Base-by-base conservation (phyloP, 2,329 filamentous ascomycete species). In the Akanthomyces dipterigenus region DNA sequence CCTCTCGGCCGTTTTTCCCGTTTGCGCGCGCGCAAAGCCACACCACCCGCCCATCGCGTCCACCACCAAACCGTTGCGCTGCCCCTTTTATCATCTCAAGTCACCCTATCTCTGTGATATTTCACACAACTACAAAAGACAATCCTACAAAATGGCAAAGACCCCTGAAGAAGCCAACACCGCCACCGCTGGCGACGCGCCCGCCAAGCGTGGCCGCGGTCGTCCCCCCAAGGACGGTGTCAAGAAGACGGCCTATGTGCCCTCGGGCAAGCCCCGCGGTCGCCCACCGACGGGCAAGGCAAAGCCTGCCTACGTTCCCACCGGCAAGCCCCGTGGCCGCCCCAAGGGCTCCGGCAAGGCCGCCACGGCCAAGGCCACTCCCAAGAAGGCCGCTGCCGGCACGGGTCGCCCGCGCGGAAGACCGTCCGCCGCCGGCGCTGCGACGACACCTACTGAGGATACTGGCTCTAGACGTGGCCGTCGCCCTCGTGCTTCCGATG, bases 301-400 rank as follows among this genome's bases (percentile, higher is more conserved):
- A 34, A 70, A 72, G 64, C 69, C 69, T 24, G 55, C 70, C 55
- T 74, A 76, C 40, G 71, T 68, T 3, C 73, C 77, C 26, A 74
- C 73, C 1, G 78, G 79, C 36, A 74, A 76, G n/a, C 77, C 77
- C 45, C 77, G 79, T n/a, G 79, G 79, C 31, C 76, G 79, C 11
- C 79, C 79, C 43, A 75, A 75, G 61, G 79, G 78, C 65, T 73
- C 69, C 63, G 71, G 67, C 63, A 70, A 71, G 63, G 14, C 62
- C 3, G 20, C 48, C n/a, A 7, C 59, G 11, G 22, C 45, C n/a
- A 57, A 53, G 46, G 36, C 57, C 20, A n/a, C 55, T 38, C 60
- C 61, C 54, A 55, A 63, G 50, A 43, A 46, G 49, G 46, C 36
- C 8, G 50, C 34, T 24, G 38, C 45, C 3, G 54, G 63, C 46